Evolutionary conservation across 345 rosid genomes (phyloP).

Genomic region (Rhodomyrtus tomentosa): DNA sequence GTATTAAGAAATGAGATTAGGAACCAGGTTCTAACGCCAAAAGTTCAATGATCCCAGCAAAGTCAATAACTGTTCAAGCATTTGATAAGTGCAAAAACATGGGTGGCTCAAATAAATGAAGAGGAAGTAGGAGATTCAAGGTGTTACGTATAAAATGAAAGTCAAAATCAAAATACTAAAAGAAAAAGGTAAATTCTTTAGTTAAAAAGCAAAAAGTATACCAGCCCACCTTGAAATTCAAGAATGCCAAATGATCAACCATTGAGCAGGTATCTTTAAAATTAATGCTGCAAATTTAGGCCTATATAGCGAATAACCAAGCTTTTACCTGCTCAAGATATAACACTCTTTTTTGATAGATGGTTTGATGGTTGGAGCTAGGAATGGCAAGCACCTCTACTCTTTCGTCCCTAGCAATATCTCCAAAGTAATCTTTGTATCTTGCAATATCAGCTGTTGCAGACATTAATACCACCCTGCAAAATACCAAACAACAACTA

Average conservation of each 20-base stretch:
- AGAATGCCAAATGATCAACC: background rate
- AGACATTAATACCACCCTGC: conserved; percentile 94
- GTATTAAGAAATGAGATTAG: background rate
- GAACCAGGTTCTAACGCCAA: background rate
- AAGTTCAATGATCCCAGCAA: background rate
- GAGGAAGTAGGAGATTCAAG: background rate
- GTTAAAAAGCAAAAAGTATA: background rate
- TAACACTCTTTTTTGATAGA: conserved; percentile 55
- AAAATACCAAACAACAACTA: background rate
- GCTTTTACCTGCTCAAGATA: conserved; percentile 74
- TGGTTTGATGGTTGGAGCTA: conserved; percentile 38
- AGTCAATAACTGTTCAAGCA: background rate
- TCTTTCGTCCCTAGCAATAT: conserved; percentile 80
- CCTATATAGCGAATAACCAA: background rate
- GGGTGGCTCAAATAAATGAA: background rate
- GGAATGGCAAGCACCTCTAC: conserved; percentile 92
- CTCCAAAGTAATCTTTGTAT: conserved; percentile 78
- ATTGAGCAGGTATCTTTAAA: background rate
- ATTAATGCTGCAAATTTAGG: background rate
- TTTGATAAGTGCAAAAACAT: background rate
- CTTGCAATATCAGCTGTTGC: conserved; percentile 88
- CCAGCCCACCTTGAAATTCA: background rate
- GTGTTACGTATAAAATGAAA: background rate
- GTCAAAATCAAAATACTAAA: background rate
- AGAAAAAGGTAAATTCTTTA: background rate